phyloP scores from a whole-genome alignment of 75 land plant genomes.

The Picea sitchensis region DNA sequence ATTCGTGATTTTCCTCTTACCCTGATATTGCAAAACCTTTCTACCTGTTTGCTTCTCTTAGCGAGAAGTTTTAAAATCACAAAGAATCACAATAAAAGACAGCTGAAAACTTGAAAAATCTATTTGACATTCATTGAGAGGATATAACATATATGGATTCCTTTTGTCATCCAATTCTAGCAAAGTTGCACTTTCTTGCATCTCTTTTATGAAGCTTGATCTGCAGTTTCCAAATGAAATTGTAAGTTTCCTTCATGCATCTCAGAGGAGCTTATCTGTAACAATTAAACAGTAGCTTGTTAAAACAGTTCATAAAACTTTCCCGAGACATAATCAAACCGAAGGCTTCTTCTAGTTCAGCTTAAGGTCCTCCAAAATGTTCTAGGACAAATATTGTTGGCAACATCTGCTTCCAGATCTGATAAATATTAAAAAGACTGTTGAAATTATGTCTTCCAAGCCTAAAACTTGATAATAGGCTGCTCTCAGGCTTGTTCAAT shows the following conservation, averaged over 20 bases:
- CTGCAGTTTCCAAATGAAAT: neutral
- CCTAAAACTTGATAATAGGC: neutral
- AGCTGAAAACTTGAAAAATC: neutral
- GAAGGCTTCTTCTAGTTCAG: neutral
- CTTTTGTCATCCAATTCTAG: neutral
- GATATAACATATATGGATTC: neutral
- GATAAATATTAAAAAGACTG: neutral
- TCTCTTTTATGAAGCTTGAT: neutral
- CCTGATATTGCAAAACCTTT: neutral
- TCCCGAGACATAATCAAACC: neutral
- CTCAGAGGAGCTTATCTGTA: neutral
- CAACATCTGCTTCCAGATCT: neutral
- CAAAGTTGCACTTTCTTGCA: neutral
- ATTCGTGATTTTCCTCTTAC: neutral
- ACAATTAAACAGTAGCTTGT: neutral
- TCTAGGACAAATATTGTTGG: neutral
- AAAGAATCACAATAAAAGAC: conserved; percentile 4
- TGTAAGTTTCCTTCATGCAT: conserved; percentile 2
- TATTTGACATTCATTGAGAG: neutral
- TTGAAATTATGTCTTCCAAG: neutral
- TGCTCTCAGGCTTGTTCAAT: neutral
- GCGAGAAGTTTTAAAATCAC: neutral
- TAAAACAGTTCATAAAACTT: neutral
- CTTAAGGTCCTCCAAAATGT: neutral
- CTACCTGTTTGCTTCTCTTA: neutral